Evolutionary conservation across 768 basidiomycete species (phyloP), one percentile per base, ranked within the genome.

Genomic region (Amyloporia xantha): DNA sequence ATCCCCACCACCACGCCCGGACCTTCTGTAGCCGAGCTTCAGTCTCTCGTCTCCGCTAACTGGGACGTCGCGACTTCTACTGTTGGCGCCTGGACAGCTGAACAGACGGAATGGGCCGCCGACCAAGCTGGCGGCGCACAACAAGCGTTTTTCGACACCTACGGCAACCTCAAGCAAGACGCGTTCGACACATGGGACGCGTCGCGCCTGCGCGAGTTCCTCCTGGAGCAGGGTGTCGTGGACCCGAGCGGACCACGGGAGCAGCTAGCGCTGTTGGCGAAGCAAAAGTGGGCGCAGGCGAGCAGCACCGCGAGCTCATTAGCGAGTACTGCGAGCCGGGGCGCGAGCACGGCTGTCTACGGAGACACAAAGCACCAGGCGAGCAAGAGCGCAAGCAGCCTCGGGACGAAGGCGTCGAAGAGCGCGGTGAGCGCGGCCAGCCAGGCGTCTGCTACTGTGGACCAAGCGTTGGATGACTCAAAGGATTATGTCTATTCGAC

Each of bases 401-500:
- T 0, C 55, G 64, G 3, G 59, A 62, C 54, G 59, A 11, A 58
- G 63, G n/a, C n/a, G n/a, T n/a, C n/a, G n/a, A n/a, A n/a, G n/a
- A n/a, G n/a, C n/a, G n/a, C n/a, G n/a, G n/a, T n/a, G 20, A 67
- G 65, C 13, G 52, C 73, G 1, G 71, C 68, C 12, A 69, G 78
- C 0, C 75, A 79, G 51, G 79, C 82, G 2, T 78, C 82, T 1
- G 67, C 73, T 13, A 72, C 75, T 2, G 77, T 71, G 9, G 65
- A 63, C 6, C 68, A 71, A 20, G 68, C 68, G 23, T 62, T 91
- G 19, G 86, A 93, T 53, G 79, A 86, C 50, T 65, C 81, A 25
- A 89, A 82, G 62, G 93, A 97, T 63, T 94, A 92, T 57, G 68
- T 93, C 15, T 95, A 87, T 65, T 91, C 87, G 0, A 79, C 86